Evolutionary conservation across 148 eudicot species (phyloP).

Genomic region (Rhododendron kiyosumense): DNA sequence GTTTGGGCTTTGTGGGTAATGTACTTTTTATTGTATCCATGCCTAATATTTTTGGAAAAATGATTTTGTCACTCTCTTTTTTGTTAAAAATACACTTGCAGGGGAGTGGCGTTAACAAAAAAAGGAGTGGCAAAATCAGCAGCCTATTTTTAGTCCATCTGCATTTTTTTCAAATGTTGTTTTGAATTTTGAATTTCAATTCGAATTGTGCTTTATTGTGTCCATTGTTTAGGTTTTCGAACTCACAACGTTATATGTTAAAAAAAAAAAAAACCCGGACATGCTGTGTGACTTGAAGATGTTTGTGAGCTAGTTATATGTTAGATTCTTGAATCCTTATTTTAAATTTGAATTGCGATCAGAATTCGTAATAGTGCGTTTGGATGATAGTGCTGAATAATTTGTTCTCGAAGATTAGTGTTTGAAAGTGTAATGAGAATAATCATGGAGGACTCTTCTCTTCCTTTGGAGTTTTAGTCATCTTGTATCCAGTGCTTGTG

Average conservation of each 20-base stretch:
- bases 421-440: not conserved
- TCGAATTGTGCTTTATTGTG: not conserved
- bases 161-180: not conserved
- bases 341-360: too few relatives aligned
- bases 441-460: too few relatives aligned
- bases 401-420: too few relatives aligned
- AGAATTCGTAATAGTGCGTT: too few relatives aligned
- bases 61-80: too few relatives aligned
- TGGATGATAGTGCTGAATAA: not conserved
- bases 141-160: not conserved
- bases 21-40: not conserved
- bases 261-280: too few relatives aligned
- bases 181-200: not conserved
- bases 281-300: not conserved
- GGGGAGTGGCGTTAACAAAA: too few relatives aligned
- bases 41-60: not conserved
- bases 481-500: too few relatives aligned
- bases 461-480: too few relatives aligned
- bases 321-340: not conserved
- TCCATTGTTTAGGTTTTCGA: not conserved
- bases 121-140: too few relatives aligned
- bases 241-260: not conserved
- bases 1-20: not conserved
- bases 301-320: not conserved
- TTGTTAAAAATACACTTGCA: too few relatives aligned